Base-by-base conservation (phyloP, 164 flowering plant genomes). In the Umbilicus rupestris region DNA sequence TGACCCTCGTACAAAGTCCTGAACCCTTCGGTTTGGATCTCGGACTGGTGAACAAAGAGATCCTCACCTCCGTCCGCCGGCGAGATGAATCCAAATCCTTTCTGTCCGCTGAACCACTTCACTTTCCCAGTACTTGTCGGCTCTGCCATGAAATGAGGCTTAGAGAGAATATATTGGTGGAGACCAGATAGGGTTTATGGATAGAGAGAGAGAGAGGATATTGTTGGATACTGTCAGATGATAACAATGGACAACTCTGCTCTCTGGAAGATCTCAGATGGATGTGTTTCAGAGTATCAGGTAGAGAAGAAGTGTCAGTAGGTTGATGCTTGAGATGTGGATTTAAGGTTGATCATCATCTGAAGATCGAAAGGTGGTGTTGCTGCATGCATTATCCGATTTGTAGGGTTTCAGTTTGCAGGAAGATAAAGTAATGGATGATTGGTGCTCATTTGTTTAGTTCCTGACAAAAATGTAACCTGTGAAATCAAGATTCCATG, bases 101-200 rank as follows among this genome's bases (percentile, higher is more conserved):
- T 83, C 69, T 71, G 82, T 0, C 78, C 82, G 66, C 78, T 81
- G 76, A 83, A 83, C 87, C 87, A 83, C 72, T 70, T 81, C 50
- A 81, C 83, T 1, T 72, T 75, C 24, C 87, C 87, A 2, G 67
- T 70, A n/a, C 80, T 71, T 75, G 67, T 30, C 22, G 30, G 7
- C 66, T 71, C 79, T 8, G 79, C 82, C 82, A 73, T 75, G 15
- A 39, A 28, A n/a, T 15, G 16, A 9, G 31, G 24, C 10, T 42
- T 26, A 16, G 4, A 30, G 26, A 65, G 24, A 16, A n/a, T 4
- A 12, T 20, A 22, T 3, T 50, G 12, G 5, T 24, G 12, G 57
- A 50, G 8, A 50, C 22, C 57, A 20, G 57, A 1, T 50, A 50
- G 9, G 57, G 57, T 20, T 50, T 15, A 4, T 50, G 11, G 22